Conservation (phyloP, 495 filamentous ascomycete species). For the Tuber umbilicatum region DNA sequence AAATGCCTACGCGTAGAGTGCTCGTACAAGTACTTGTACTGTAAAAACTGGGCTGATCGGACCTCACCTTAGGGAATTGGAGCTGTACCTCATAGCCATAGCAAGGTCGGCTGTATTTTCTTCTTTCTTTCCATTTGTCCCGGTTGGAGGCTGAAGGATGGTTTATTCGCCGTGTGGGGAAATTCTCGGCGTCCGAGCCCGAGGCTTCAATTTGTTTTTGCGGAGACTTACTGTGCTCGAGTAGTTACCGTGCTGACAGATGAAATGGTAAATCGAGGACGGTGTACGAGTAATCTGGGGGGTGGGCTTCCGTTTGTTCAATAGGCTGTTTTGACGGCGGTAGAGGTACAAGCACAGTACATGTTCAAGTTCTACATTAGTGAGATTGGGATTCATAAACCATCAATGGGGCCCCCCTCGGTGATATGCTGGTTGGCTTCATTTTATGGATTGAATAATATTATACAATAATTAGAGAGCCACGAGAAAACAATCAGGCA, state of each 20-base stretch:
- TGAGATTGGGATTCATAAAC: background rate
- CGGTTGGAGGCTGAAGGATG: too few relatives aligned
- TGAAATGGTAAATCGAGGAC: background rate
- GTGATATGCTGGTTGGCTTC: background rate
- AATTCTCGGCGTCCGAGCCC: too few relatives aligned
- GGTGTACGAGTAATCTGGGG: background rate
- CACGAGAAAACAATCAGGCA: background rate
- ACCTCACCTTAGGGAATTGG: too few relatives aligned
- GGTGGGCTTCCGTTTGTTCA: background rate
- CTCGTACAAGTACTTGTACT: too few relatives aligned
- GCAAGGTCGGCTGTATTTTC: too few relatives aligned
- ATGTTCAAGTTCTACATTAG: background rate
- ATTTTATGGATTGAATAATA: background rate
- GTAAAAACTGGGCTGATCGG: too few relatives aligned
- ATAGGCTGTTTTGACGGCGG: background rate
- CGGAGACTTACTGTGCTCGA: too few relatives aligned
- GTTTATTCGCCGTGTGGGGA: too few relatives aligned
- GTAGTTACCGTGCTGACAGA: background rate
- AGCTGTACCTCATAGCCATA: too few relatives aligned
- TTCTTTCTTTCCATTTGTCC: too few relatives aligned
- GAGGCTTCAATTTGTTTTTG: too few relatives aligned
- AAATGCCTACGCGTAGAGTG: background rate
- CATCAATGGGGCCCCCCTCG: background rate
- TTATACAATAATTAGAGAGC: background rate
- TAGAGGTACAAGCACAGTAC: background rate